Base-by-base conservation (phyloP, 163 green algal genomes). In the Trebouxiophyceae sp. region DNA sequence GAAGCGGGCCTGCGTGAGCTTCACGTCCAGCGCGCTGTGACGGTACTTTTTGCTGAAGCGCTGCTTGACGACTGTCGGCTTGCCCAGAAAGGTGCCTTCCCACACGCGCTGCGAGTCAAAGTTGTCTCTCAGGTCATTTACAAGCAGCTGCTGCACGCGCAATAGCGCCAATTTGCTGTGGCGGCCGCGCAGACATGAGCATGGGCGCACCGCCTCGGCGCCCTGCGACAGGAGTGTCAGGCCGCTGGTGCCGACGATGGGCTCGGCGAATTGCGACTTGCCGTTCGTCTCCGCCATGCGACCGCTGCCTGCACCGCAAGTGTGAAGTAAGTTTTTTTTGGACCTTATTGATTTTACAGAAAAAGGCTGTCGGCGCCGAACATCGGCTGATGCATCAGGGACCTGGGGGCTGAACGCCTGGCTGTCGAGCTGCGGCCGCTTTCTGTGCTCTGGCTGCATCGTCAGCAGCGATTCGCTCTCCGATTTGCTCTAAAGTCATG, bases 21-120 rank as follows among this genome's bases (percentile, higher is more conserved):
- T 87, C 30, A 50, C 34, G 63, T 96, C 89, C 26, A 96, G 70
- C 2, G 60, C 55, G 0, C 84, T 73, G 44, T 92, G 86, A 2
- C 89, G 77, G 60, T 96, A 96, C 58, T 79, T 75, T 57, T 96
- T 96, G 57, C 45, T 81, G 67, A 96, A 96, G 2, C 89, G 73
- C 64, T 96, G 73, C 71, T 96, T 96, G 0, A 92, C 47, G 26
- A 96, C 81, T 44, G 68, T 61, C 0, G 64, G 58, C 0, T 71
- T 63, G 1, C 69, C 76, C 8, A 86, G 30, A 33, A 90, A 86
- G 0, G 27, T 50, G 3, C 67, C 75, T 45, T 78, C 58, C 72
- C 70, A 90, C 4, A 90, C 74, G 4, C 77, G 65, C 82, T 89
- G 73, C 71, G 54, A 27, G 4, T 39, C 32, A 45, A 3, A 39